A percentile compares a stretch with the other conserved stretches of the same genome.
Evolutionary conservation across 1,284 basidiomycete species (phyloP).

Genomic region (Cerrena zonata): DNA sequence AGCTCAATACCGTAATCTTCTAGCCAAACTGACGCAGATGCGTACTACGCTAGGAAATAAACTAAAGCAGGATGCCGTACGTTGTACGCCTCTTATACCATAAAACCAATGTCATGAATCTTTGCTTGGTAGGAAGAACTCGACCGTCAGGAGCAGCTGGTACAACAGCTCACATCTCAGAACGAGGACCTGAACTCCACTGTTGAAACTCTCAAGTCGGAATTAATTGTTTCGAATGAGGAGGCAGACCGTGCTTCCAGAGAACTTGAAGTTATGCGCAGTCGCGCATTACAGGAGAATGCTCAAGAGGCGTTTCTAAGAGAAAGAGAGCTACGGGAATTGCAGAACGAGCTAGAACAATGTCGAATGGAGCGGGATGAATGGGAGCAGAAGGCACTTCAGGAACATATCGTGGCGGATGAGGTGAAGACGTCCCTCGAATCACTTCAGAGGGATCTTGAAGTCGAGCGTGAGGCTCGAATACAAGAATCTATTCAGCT

Average conservation of each 20-base stretch:
- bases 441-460: constrained; percentile 59
- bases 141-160: constrained; percentile 78
- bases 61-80: constrained; percentile 90
- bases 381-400: constrained; percentile 75
- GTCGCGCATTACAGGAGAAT: constrained; percentile 52
- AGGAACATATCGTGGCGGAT: constrained; percentile 71
- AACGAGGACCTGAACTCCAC: constrained; percentile 69
- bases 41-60: constrained; percentile 90
- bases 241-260: constrained; percentile 65
- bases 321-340: constrained; percentile 78
- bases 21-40: constrained; percentile 90
- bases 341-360: constrained; percentile 77
- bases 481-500: constrained; percentile 52
- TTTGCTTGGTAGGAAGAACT: constrained; percentile 78
- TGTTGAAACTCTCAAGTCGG: constrained; percentile 70
- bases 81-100: constrained; percentile 30
- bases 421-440: constrained; percentile 55
- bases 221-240: constrained; percentile 68
- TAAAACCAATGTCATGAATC: constrained; percentile 19
- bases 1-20: constrained; percentile 78
- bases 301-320: constrained; percentile 67
- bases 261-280: constrained; percentile 67
- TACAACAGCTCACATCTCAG: constrained; percentile 70
- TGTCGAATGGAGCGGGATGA: constrained; percentile 82
- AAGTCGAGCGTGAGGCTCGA: constrained; percentile 54